Percentiles rank a stretch among this genome's conserved stretches.
Conservation (phyloP, 345 rosid species). For the rapeseed (Brassica napus) region Da-Ae NC_063451.1:7421001-7421500, state of each 20-base stretch:
- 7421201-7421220: too few species aligned
- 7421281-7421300: conserved; percentile 28
- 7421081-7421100: too few species aligned
- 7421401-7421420: conserved; percentile 48
- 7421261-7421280: conserved; percentile 26
- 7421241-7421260: conserved; percentile 21
- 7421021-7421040: too few species aligned
- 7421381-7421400: conserved; percentile 36
- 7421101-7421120: too few species aligned
- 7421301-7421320: conserved; percentile 43
- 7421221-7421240: not conserved
- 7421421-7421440: conserved; percentile 37
- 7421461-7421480: conserved; percentile 41
- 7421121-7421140: too few species aligned
- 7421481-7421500: conserved; percentile 25
- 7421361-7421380: conserved; percentile 38
- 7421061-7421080: too few species aligned
- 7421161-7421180: too few species aligned
- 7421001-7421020: too few species aligned
- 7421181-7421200: too few species aligned
- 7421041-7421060: too few species aligned
- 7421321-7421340: conserved; percentile 45
- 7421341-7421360: conserved; percentile 48
- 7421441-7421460: conserved; percentile 49
- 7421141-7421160: too few species aligned